A percentile compares a stretch with the other conserved stretches of the same genome.
Conservation (phyloP, 1,284 basidiomycete species). For the Rhizopogon parksii region DNA sequence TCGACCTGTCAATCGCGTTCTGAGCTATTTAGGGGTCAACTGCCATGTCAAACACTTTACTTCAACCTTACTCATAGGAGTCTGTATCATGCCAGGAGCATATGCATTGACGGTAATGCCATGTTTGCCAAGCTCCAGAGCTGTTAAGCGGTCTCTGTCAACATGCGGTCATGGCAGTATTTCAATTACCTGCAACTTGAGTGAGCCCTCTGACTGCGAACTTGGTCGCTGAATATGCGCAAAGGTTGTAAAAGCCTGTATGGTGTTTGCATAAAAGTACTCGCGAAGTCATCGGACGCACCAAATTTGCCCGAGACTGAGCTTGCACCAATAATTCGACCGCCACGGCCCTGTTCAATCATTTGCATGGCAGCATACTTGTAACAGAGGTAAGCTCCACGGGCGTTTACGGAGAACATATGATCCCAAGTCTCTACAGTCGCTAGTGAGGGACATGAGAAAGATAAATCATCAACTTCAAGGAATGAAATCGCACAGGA, state of each 20-base stretch:
- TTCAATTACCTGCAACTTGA: conserved; percentile 15
- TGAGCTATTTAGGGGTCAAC: not conserved
- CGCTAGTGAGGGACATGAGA: not conserved
- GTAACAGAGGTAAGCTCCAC: conserved; percentile 22
- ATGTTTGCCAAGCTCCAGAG: conserved; percentile 3
- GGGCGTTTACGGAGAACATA: conserved; percentile 17
- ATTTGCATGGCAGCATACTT: conserved; percentile 33
- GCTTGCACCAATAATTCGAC: conserved; percentile 34
- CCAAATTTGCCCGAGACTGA: conserved; percentile 16
- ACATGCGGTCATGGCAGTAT: not conserved
- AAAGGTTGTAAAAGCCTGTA: not conserved
- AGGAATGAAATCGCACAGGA: not conserved
- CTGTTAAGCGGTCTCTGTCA: not conserved
- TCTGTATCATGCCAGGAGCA: conserved; percentile 3
- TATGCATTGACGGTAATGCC: conserved; percentile 5
- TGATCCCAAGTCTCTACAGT: conserved; percentile 11
- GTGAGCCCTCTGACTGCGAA: conserved; percentile 26
- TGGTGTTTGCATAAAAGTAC: not conserved
- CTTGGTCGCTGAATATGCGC: conserved; percentile 17
- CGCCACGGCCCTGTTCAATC: conserved; percentile 37
- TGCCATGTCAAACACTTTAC: not conserved
- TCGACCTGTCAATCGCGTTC: not conserved
- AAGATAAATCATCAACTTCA: not conserved
- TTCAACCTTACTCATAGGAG: conserved; percentile 1
- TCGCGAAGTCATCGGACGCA: not conserved